A percentile compares a stretch with the other conserved stretches of the same genome.
Evolutionary conservation across 2,329 filamentous ascomycete genomes (phyloP).

Genomic region (Lecanicillium sp.): DNA sequence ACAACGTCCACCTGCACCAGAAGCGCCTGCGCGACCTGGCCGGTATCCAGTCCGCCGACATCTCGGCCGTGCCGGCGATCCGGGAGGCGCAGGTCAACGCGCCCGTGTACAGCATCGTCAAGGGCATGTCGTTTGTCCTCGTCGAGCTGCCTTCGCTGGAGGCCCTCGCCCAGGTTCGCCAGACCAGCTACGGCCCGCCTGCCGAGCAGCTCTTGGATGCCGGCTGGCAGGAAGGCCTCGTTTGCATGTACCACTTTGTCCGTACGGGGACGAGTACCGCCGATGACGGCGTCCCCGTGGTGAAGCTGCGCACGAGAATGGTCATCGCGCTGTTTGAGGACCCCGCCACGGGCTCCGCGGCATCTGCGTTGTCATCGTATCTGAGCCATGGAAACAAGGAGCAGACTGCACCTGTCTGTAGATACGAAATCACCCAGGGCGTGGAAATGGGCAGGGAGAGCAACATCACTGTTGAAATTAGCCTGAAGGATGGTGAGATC

Average conservation of each 20-base stretch:
- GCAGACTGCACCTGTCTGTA: slow-evolving; percentile 22
- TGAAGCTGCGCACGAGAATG: slow-evolving; percentile 52
- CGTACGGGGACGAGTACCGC: slow-evolving; percentile 21
- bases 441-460: slow-evolving; percentile 59
- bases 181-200: slow-evolving; percentile 24
- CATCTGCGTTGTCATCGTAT: slow-evolving; percentile 47
- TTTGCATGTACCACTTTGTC: slow-evolving; percentile 54
- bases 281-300: slow-evolving; percentile 18
- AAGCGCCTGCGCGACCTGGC: slow-evolving; percentile 27
- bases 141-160: slow-evolving; percentile 54
- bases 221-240: slow-evolving; percentile 48
- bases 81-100: slow-evolving; percentile 30
- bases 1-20: slow-evolving; percentile 56
- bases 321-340: slow-evolving; percentile 46
- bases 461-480: slow-evolving; percentile 41
- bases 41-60: slow-evolving; percentile 14
- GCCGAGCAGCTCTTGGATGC: slow-evolving; percentile 34
- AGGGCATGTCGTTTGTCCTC: slow-evolving; percentile 67
- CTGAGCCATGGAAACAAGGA: slow-evolving; percentile 35
- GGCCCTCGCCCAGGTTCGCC: slow-evolving; percentile 38
- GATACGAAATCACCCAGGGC: slow-evolving; percentile 53
- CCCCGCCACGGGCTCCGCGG: slow-evolving; percentile 56
- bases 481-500: slow-evolving; percentile 21
- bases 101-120: slow-evolving; percentile 56
- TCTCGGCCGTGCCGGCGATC: slow-evolving; percentile 21